These are phyloP conservation scores for Amanita muscaria DNA, from an alignment of 768 basidiomycete genomes.

Conservation along the genomic window DNA sequence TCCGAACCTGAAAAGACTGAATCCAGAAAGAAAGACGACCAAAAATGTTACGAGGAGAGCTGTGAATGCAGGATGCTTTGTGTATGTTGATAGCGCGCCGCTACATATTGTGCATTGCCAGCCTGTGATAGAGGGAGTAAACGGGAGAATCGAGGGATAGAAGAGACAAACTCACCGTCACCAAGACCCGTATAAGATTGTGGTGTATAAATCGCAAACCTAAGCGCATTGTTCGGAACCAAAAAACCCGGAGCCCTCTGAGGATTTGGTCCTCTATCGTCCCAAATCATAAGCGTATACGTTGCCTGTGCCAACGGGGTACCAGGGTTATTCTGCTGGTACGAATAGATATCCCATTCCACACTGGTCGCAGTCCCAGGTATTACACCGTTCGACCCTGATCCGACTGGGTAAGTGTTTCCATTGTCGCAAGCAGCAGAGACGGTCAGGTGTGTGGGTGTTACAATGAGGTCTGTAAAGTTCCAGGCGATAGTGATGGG, in stretches of 20 bases:
- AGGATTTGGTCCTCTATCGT: constrained; percentile 66
- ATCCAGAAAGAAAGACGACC: constrained; percentile 61
- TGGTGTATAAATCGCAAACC: constrained; percentile 83
- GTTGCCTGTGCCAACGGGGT: constrained; percentile 66
- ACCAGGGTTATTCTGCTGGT: constrained; percentile 51
- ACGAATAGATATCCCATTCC: constrained; percentile 75
- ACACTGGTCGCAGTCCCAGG: constrained; percentile 62
- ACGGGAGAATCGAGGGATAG: background rate
- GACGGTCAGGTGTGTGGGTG: constrained; percentile 70
- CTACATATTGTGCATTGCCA: constrained; percentile 49
- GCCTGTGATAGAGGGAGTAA: constrained; percentile 23
- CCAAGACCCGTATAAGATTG: constrained; percentile 58
- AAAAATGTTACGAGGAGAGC: constrained; percentile 48
- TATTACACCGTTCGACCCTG: constrained; percentile 62
- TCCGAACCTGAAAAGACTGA: constrained; percentile 34
- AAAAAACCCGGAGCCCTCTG: constrained; percentile 55
- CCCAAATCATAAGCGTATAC: constrained; percentile 76
- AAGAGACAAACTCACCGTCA: constrained; percentile 30
- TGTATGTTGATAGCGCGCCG: constrained; percentile 26
- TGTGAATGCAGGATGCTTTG: constrained; percentile 46
- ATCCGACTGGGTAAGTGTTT: constrained; percentile 84
- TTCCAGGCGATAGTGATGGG: constrained; percentile 90
- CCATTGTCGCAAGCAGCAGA: constrained; percentile 79
- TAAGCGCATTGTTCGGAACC: constrained; percentile 55
- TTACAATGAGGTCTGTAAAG: constrained; percentile 62